Evolutionary conservation across 305 asterid species (phyloP).

Genomic region (Fraxinus nigra): DNA sequence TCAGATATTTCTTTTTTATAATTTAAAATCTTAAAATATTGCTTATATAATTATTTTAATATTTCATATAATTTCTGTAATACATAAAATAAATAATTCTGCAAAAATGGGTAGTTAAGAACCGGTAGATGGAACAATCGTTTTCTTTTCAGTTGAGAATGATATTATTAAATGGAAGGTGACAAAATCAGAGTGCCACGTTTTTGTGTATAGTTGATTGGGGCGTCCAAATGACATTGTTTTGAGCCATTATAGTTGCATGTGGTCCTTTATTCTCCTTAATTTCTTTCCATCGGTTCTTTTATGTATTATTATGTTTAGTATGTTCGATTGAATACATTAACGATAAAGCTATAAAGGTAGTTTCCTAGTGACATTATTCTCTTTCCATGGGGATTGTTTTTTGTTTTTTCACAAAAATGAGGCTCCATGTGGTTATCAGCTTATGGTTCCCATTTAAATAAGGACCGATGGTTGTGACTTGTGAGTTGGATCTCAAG

Average conservation of each 20-base stretch:
- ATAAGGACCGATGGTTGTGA: constrained; percentile 49
- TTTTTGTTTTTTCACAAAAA: constrained; percentile 27
- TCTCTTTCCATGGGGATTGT: constrained; percentile 14
- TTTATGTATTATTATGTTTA: background rate
- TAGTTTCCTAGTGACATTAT: constrained; percentile 5
- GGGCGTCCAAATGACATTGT: constrained; percentile 26
- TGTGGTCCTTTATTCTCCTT: constrained; percentile 10
- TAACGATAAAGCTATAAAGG: background rate
- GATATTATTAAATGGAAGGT: background rate
- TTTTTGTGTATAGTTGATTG: constrained; percentile 26
- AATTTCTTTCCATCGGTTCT: background rate
- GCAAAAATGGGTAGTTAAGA: background rate
- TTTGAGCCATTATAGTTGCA: background rate
- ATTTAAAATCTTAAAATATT: background rate
- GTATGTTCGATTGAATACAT: background rate
- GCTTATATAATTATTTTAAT: background rate
- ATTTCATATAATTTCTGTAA: background rate
- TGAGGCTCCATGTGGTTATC: constrained; percentile 12
- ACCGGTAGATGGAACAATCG: background rate
- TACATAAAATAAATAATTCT: background rate
- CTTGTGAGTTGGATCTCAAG: constrained; percentile 40
- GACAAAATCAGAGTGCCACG: constrained; percentile 20
- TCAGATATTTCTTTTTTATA: background rate
- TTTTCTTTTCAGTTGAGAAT: background rate
- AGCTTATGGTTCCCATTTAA: constrained; percentile 36